Base-by-base conservation (phyloP, 1,139 yeast genomes). In the Geotrichum australiense region DNA sequence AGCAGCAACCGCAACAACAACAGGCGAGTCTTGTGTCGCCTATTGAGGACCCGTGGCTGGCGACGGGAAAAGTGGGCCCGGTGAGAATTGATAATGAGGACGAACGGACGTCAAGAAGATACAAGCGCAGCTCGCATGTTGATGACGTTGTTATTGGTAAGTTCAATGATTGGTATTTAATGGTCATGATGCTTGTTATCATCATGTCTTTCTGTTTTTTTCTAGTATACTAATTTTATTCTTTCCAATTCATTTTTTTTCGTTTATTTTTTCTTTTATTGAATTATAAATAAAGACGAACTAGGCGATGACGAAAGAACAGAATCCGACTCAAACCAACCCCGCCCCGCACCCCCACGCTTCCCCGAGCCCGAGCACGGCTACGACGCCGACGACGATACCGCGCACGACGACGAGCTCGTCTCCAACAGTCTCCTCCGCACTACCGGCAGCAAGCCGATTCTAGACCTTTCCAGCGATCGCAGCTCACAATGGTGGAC, bases 311-410 rank as follows among this genome's bases (percentile, higher is more conserved):
- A 59, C 39, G 63, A 59, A 42, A 49, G 56, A 22, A 59, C 63
- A 5, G 63, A 59, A 42, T 54, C 62, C 0, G 63, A 59, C 23
- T 61, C 56, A 24, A 39, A 33, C 34, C 39, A 45, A 14, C 21
- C n/a, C 37, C 12, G 42, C 25, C 19, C 35, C 35, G 21, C 29
- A 37, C 12, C 35, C 35, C 5, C 35, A 19, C 20, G 12, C 32
- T 29, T 26, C 30, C 3, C 31, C 22, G 20, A 32, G 36, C 4
- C 44, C 43, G 4, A 38, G 23, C 20, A 41, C 32, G 78, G 76
- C 0, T 71, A 73, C 47, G 76, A 72, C 41, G 76, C 76, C 1
- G 77, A 71, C 39, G 75, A 68, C 29, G 76, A 72, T 45, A 61
- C 70, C 0, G 42, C 39, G 31, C 52, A 49, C 11, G 52, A 51